A percentile compares a stretch with the other conserved stretches of the same genome.
Conservation (phyloP, 306 rosid species). For the Citrullus colocynthis region DNA sequence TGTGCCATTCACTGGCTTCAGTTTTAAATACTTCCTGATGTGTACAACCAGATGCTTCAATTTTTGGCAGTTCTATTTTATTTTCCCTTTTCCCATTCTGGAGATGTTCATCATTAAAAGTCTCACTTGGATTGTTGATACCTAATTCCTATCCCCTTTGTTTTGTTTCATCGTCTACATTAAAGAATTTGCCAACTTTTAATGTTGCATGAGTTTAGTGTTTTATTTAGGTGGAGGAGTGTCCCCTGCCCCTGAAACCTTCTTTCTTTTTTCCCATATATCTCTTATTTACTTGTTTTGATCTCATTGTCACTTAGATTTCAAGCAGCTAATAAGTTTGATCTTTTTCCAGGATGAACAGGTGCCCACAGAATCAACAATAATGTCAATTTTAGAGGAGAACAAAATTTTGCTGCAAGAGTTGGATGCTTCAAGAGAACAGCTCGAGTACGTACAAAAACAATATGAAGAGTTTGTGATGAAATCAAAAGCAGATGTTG, state of each 20-base stretch:
- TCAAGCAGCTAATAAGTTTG: slow-evolving; percentile 12
- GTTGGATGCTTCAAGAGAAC: slow-evolving; percentile 51
- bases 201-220: neutral
- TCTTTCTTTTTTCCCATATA: neutral
- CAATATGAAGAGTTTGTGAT: slow-evolving; percentile 56
- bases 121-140: neutral
- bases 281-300: neutral
- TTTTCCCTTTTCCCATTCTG: neutral
- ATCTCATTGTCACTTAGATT: slow-evolving; percentile 14
- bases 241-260: too few species aligned
- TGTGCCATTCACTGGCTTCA: neutral
- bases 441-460: slow-evolving; percentile 51
- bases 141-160: neutral
- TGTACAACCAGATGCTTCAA: neutral
- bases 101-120: neutral
- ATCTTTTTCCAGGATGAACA: slow-evolving; percentile 58
- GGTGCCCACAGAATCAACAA: slow-evolving; percentile 43
- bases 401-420: slow-evolving; percentile 56
- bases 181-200: neutral
- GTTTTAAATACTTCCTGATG: neutral
- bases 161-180: neutral
- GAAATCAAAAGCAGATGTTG: slow-evolving; percentile 76
- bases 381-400: slow-evolving; percentile 49
- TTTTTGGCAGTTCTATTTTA: neutral
- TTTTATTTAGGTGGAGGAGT: neutral